These are phyloP conservation scores for Wickerhamomyces bovis DNA, from an alignment of 805 yeast species.

Conservation along the genomic window DNA sequence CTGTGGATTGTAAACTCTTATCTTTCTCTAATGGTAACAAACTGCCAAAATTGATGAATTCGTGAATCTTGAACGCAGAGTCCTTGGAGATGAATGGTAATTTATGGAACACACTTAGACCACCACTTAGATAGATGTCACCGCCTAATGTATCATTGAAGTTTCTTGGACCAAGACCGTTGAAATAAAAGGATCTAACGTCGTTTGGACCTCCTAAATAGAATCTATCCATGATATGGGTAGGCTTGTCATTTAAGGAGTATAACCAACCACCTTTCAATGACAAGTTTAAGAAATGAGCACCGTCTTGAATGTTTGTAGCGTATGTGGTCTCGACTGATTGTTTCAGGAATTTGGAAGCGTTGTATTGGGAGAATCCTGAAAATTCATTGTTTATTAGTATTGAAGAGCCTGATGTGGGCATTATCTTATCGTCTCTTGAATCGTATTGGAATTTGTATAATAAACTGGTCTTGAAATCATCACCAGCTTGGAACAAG, in stretches of 20 bases:
- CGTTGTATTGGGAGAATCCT: conserved; percentile 18
- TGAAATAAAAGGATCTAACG: conserved; percentile 61
- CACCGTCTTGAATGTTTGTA: conserved; percentile 27
- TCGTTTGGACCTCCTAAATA: conserved; percentile 77
- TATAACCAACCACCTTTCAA: conserved; percentile 52
- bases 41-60: conserved; percentile 63
- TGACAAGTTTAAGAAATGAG: conserved; percentile 40
- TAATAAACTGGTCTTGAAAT: conserved; percentile 49
- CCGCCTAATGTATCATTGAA: conserved; percentile 62
- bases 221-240: conserved; percentile 72
- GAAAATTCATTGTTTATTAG: conserved; percentile 41
- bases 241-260: conserved; percentile 27
- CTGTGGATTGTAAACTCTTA: conserved; percentile 11
- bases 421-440: conserved; percentile 36
- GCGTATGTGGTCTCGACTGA: conserved; percentile 30
- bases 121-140: conserved; percentile 47
- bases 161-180: conserved; percentile 62
- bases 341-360: conserved; percentile 29
- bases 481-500: conserved; percentile 56
- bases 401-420: conserved; percentile 37
- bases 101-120: conserved; percentile 51
- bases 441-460: conserved; percentile 37
- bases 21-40: conserved; percentile 35
- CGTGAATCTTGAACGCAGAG: conserved; percentile 55
- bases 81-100: conserved; percentile 46